These are phyloP conservation scores for Saksenaea oblongispora DNA, from an alignment of 371 early-diverging fungal species.

Conservation along the genomic window DNA sequence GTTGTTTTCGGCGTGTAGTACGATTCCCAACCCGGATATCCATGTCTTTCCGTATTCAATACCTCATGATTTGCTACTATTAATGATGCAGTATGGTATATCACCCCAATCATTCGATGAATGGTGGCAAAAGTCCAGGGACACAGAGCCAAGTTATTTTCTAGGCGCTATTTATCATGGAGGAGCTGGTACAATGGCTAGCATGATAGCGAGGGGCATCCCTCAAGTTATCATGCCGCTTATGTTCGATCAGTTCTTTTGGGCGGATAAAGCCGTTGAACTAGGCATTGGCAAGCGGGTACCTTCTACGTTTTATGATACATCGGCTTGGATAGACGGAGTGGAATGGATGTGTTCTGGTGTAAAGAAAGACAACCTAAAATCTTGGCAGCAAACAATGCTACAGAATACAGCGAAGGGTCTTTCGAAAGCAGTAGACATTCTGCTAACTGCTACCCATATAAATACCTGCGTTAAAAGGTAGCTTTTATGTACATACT, in stretches of 20 bases:
- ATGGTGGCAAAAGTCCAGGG: neutral
- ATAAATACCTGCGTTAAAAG: neutral
- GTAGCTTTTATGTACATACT: neutral
- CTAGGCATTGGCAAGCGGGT: neutral
- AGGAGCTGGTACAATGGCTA: neutral
- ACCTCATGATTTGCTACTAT: neutral
- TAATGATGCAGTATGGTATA: neutral
- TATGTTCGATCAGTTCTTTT: neutral
- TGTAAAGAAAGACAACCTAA: neutral
- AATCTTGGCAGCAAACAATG: neutral
- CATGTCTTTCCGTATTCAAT: neutral
- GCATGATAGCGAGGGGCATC: neutral
- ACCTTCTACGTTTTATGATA: neutral
- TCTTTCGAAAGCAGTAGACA: neutral
- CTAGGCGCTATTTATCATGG: neutral
- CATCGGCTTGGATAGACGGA: neutral
- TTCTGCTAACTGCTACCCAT: neutral
- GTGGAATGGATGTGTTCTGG: neutral
- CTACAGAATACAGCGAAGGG: neutral
- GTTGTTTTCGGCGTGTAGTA: neutral
- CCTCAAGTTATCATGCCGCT: neutral
- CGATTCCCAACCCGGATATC: neutral
- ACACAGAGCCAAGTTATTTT: neutral
- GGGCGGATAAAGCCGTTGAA: neutral
- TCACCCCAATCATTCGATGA: neutral